Percentiles rank a stretch among this genome's conserved stretches.
phyloP scores from a whole-genome alignment of 1,284 basidiomycete genomes.

The Malassezia pachydermatis region DNA sequence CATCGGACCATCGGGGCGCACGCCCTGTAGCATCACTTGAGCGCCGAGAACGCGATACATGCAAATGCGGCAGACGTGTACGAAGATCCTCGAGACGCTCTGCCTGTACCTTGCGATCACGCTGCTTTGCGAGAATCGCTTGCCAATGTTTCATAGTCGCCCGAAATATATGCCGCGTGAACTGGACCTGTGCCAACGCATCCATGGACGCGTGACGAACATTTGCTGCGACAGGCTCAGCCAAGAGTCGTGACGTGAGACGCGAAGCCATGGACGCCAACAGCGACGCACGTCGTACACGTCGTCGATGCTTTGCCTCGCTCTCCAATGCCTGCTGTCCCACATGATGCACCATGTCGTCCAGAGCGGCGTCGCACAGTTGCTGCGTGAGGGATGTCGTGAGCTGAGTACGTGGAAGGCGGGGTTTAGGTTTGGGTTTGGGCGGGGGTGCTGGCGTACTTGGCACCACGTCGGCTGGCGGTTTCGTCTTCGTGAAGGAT shows the following conservation, averaged over 20 bases:
- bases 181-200: not conserved
- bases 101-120: constrained; percentile 8
- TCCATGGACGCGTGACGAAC: not conserved
- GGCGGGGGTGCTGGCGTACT: not conserved
- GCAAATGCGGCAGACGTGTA: constrained; percentile 1
- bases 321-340: not conserved
- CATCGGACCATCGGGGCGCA: not conserved
- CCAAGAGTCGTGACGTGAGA: not conserved
- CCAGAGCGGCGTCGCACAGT: not conserved
- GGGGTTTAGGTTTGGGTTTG: not conserved
- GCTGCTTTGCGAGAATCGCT: not conserved
- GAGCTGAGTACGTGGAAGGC: not conserved
- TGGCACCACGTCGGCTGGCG: not conserved
- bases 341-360: not conserved
- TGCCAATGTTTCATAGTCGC: constrained; percentile 3
- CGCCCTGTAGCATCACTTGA: not conserved
- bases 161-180: not conserved
- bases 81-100: constrained; percentile 11
- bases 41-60: not conserved
- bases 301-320: constrained; percentile 2
- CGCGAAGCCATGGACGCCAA: not conserved
- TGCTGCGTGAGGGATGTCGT: not conserved
- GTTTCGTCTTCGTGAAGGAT: too few species aligned
- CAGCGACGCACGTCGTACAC: not conserved
- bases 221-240: not conserved